These are phyloP conservation scores for Phytophthora sp. DNA, from an alignment of 352 stramenopile genomes.

Conservation along the genomic window DNA sequence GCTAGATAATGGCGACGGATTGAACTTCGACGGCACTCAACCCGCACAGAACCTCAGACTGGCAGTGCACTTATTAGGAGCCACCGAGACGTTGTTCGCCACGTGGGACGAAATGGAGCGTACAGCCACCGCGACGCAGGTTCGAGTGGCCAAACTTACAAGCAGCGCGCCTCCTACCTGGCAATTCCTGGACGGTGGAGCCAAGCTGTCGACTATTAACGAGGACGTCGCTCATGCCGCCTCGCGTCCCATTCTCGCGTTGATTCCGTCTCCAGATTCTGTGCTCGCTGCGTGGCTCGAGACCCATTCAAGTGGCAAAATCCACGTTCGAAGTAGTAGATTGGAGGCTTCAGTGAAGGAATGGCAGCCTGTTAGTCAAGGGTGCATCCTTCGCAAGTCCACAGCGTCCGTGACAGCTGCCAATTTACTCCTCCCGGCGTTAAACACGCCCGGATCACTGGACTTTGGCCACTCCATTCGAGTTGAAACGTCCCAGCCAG, in stretches of 20 bases:
- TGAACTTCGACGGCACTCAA: slow-evolving; percentile 57
- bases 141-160: slow-evolving; percentile 47
- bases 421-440: slow-evolving; percentile 53
- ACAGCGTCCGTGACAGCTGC: slow-evolving; percentile 39
- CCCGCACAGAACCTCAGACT: slow-evolving; percentile 54
- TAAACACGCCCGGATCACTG: slow-evolving; percentile 54
- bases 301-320: slow-evolving; percentile 35
- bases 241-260: slow-evolving; percentile 32
- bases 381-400: slow-evolving; percentile 54
- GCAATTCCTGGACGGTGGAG: slow-evolving; percentile 53
- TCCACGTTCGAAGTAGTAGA: slow-evolving; percentile 43
- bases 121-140: slow-evolving; percentile 37
- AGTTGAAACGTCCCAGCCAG: slow-evolving; percentile 61
- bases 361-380: slow-evolving; percentile 63
- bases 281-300: slow-evolving; percentile 60
- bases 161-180: slow-evolving; percentile 20
- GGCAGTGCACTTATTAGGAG: slow-evolving; percentile 20
- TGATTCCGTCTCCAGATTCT: slow-evolving; percentile 9
- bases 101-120: slow-evolving; percentile 60
- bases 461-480: slow-evolving; percentile 56
- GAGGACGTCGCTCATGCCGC: slow-evolving; percentile 41
- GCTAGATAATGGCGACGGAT: slow-evolving; percentile 37
- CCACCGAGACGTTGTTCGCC: slow-evolving; percentile 42
- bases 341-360: slow-evolving; percentile 16
- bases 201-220: slow-evolving; percentile 47